Conservation (phyloP, 306 rosid species). For the Fragaria vesca region DNA sequence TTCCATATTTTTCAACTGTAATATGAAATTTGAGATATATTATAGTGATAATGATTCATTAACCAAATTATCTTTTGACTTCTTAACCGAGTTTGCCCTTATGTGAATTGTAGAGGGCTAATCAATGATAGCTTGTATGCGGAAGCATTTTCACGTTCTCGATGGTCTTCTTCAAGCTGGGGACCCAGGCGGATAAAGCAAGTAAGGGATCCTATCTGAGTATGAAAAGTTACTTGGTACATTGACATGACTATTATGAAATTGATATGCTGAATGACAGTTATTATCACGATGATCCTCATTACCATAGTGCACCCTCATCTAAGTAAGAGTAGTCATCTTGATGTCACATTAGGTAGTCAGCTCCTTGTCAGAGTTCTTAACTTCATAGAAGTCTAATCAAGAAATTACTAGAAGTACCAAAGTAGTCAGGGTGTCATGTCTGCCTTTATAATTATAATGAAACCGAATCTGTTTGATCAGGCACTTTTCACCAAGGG, state of each 20-base stretch:
- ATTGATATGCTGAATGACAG: background rate
- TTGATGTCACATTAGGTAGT: conserved; percentile 6
- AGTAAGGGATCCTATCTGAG: conserved; percentile 37
- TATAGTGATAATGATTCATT: no score
- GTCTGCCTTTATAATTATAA: conserved; percentile 1
- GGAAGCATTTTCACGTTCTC: conserved; percentile 67
- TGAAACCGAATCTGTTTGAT: conserved; percentile 31
- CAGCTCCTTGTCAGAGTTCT: background rate
- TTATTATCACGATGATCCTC: background rate
- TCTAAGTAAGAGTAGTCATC: background rate
- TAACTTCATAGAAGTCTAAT: background rate
- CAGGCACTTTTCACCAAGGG: conserved; percentile 88
- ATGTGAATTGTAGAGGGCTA: conserved; percentile 58
- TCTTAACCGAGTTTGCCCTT: conserved; percentile 13
- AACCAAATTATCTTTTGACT: background rate
- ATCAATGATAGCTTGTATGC: conserved; percentile 61
- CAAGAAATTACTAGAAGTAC: background rate
- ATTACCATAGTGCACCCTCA: background rate
- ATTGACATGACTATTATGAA: background rate
- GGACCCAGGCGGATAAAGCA: conserved; percentile 86
- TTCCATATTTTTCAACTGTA: background rate
- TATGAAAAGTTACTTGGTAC: background rate
- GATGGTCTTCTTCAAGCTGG: conserved; percentile 93
- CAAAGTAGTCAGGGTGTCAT: conserved; percentile 16
- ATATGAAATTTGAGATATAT: background rate